phyloP scores from a whole-genome alignment of 1,139 yeast genomes.

The Debaryomyces udenii region DNA sequence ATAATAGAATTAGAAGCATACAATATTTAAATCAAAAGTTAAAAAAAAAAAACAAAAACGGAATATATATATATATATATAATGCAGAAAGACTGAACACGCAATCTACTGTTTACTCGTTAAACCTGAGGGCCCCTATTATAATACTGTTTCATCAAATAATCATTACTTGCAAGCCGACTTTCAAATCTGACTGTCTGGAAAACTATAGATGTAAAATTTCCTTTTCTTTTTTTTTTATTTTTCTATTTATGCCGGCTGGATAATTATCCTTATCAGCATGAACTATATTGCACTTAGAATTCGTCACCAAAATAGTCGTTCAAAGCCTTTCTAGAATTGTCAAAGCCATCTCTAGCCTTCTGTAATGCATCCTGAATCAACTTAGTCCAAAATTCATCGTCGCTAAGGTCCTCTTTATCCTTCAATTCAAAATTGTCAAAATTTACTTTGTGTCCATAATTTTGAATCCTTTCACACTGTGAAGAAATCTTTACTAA shows the following conservation, averaged over 20 bases:
- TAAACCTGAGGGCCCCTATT: too few species aligned
- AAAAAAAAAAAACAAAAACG: neutral
- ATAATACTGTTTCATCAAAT: too few species aligned
- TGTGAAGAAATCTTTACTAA: constrained; percentile 76
- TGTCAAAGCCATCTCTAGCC: constrained; percentile 59
- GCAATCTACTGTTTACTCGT: too few species aligned
- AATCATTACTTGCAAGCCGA: too few species aligned
- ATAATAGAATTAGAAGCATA: neutral
- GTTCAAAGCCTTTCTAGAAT: constrained; percentile 59
- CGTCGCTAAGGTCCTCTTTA: constrained; percentile 13
- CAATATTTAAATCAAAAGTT: too few species aligned
- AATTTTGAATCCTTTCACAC: constrained; percentile 92
- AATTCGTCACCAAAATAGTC: constrained; percentile 58
- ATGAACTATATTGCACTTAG: constrained; percentile 19
- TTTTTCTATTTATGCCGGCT: too few species aligned
- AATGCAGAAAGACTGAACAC: neutral
- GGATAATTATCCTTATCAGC: too few species aligned
- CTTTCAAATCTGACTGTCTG: too few species aligned
- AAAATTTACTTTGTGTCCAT: constrained; percentile 61
- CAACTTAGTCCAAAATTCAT: constrained; percentile 52
- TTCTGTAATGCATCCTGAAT: constrained; percentile 58
- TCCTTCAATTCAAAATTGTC: constrained; percentile 39
- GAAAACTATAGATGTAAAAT: too few species aligned
- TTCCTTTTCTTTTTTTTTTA: too few species aligned
- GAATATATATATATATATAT: constrained; percentile 2